phyloP scores from a whole-genome alignment of 2,329 filamentous ascomycete species.

The Colletotrichum higginsianum region DNA sequence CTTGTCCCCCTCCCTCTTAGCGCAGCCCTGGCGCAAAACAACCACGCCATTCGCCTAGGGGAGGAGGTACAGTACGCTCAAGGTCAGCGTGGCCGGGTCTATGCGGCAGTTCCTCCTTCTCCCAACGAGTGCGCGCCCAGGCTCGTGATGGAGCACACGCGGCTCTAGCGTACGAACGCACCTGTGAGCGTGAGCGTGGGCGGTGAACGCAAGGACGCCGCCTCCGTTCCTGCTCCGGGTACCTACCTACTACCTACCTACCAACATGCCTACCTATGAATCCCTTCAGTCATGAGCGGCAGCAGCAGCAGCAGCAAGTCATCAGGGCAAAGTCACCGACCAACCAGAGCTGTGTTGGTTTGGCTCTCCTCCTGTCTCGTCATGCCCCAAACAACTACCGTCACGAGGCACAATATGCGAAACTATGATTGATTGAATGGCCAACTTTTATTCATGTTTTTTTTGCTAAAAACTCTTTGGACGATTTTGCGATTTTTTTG shows the following conservation, averaged over 20 bases:
- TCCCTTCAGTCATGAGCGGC: constrained; percentile 25
- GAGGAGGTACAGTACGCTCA: background rate
- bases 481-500: constrained; percentile 40
- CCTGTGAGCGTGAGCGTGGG: background rate
- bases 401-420: background rate
- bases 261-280: background rate
- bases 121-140: background rate
- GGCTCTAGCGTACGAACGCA: constrained; percentile 1
- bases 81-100: constrained; percentile 12
- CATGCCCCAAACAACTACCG: background rate
- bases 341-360: background rate
- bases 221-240: background rate
- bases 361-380: background rate
- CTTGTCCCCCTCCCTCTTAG: background rate
- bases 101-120: background rate
- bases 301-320: background rate
- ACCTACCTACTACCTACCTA: too few relatives aligned
- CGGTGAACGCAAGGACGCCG: constrained; percentile 36
- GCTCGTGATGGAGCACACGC: constrained; percentile 1
- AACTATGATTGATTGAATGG: constrained; percentile 33
- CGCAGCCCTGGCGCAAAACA: constrained; percentile 8
- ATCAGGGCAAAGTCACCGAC: background rate
- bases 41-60: constrained; percentile 1
- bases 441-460: constrained; percentile 41
- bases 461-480: constrained; percentile 38